Conservation (phyloP, 208 protist species). For the Angomonas ambiguus region DNA sequence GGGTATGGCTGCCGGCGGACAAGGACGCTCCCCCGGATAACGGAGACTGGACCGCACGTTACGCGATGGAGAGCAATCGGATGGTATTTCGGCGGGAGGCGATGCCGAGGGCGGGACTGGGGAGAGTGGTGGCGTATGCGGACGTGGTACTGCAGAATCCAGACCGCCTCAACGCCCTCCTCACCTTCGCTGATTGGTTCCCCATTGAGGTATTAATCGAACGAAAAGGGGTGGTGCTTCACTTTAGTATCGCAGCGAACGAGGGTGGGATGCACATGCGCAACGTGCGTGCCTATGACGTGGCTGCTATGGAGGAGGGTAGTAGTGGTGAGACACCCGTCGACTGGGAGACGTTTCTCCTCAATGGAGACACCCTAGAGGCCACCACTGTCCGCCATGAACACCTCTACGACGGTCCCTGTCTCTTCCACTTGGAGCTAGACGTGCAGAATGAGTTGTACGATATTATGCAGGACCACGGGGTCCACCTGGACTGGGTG, state of each 20-base stretch:
- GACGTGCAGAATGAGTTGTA: slow-evolving; percentile 81
- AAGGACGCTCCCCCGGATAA: background rate
- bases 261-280: slow-evolving; percentile 85
- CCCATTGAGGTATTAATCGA: slow-evolving; percentile 68
- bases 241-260: slow-evolving; percentile 69
- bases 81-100: slow-evolving; percentile 46
- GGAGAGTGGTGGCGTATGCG: slow-evolving; percentile 52
- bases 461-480: slow-evolving; percentile 86
- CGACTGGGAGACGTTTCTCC: background rate
- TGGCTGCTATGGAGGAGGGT: background rate
- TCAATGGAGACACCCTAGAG: slow-evolving; percentile 14
- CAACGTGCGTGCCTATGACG: slow-evolving; percentile 78
- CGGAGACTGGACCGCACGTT: slow-evolving; percentile 41
- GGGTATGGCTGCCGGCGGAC: background rate
- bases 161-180: slow-evolving; percentile 44
- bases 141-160: slow-evolving; percentile 58
- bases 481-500: slow-evolving; percentile 62
- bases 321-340: background rate
- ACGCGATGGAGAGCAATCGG: slow-evolving; percentile 40
- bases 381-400: slow-evolving; percentile 45
- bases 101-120: slow-evolving; percentile 25
- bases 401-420: slow-evolving; percentile 81
- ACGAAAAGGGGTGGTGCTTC: slow-evolving; percentile 68
- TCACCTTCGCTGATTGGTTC: slow-evolving; percentile 75
- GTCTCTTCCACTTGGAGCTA: slow-evolving; percentile 78